Percentiles rank a stretch among this genome's conserved stretches.
Conservation (phyloP, 1,284 basidiomycete species). For the Hymenochaete sp. region DNA sequence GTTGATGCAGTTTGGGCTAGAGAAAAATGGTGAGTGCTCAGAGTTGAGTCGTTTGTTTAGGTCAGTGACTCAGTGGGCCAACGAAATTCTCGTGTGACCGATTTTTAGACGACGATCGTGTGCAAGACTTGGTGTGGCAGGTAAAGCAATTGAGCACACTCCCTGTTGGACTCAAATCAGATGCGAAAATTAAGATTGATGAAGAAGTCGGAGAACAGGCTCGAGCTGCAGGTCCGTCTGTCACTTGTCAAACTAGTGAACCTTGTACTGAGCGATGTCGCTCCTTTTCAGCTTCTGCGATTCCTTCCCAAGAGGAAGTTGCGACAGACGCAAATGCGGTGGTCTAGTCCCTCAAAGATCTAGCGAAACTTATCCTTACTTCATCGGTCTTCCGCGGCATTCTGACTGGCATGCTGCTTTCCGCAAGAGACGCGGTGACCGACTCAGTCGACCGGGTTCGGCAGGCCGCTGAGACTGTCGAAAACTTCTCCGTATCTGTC, state of each 20-base stretch:
- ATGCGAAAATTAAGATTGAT: neutral
- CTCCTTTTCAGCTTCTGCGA: slow-evolving; percentile 16
- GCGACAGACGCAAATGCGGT: slow-evolving; percentile 27
- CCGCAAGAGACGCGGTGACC: slow-evolving; percentile 30
- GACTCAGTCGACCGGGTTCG: slow-evolving; percentile 30
- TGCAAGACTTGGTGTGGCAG: too few species aligned
- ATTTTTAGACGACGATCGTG: slow-evolving; percentile 34
- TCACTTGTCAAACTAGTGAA: neutral
- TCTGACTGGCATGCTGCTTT: slow-evolving; percentile 25
- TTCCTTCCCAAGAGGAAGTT: slow-evolving; percentile 28
- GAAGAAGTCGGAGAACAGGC: neutral
- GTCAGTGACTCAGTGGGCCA: neutral
- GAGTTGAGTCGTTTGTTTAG: neutral
- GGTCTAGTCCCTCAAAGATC: slow-evolving; percentile 1
- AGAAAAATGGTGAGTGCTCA: slow-evolving; percentile 39
- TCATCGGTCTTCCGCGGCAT: slow-evolving; percentile 37
- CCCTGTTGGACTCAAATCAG: neutral
- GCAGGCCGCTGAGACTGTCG: slow-evolving; percentile 25
- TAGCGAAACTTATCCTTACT: slow-evolving; percentile 28
- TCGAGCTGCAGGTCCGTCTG: slow-evolving; percentile 3
- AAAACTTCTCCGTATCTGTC: slow-evolving; percentile 20
- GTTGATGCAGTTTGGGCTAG: slow-evolving; percentile 33
- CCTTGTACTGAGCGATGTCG: neutral
- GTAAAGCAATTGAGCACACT: too few species aligned
- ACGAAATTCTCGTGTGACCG: neutral